Evolutionary conservation across 164 flowering plant species (phyloP).

Genomic region (Vitis cinerea): DNA sequence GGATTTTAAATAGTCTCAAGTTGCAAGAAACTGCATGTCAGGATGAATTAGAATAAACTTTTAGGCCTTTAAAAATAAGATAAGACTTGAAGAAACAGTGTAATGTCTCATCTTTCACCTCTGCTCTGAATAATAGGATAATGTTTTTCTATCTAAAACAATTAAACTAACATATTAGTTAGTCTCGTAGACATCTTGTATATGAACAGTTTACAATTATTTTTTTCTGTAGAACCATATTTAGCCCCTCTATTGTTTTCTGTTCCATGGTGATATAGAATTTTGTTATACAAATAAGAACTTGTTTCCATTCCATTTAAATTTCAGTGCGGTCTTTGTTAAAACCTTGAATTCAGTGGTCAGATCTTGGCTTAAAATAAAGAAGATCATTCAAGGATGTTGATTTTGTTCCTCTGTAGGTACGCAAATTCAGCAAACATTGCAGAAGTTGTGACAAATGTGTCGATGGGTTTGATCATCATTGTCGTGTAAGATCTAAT

Average conservation of each 20-base stretch:
- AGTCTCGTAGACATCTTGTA: background rate
- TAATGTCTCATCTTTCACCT: background rate
- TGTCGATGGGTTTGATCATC: conserved; percentile 94
- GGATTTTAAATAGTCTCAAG: too few relatives aligned
- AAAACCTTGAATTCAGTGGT: background rate
- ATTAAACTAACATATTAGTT: background rate
- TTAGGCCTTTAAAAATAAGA: background rate
- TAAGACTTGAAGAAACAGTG: background rate
- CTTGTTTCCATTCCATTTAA: too few relatives aligned
- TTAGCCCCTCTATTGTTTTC: background rate
- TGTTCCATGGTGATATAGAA: background rate
- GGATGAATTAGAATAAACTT: too few relatives aligned
- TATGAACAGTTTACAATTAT: background rate
- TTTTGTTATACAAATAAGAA: background rate
- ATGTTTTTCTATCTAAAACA: background rate
- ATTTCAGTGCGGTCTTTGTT: background rate
- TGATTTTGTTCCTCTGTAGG: conserved; percentile 36
- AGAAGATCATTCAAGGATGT: background rate
- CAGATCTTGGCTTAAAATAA: background rate
- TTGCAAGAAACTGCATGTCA: too few relatives aligned
- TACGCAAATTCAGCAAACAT: conserved; percentile 84
- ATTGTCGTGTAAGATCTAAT: conserved; percentile 67
- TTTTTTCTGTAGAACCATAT: background rate
- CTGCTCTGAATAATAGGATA: too few relatives aligned
- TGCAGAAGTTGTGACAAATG: conserved; percentile 94